phyloP scores from a whole-genome alignment of 306 rosid species.

The Dalbergia oliveri region DNA sequence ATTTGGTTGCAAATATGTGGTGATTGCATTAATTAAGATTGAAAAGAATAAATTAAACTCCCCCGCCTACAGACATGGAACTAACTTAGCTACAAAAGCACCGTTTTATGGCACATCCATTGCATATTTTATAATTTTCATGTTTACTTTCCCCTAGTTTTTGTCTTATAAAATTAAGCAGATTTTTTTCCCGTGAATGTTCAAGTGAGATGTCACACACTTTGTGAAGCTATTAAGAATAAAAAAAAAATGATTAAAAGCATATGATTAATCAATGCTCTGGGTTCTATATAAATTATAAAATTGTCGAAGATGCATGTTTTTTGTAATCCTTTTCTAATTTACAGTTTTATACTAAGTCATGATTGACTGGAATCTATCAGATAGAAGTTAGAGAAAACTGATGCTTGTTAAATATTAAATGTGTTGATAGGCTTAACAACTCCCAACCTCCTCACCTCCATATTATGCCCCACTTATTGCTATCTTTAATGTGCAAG shows the following conservation, averaged over 20 bases:
- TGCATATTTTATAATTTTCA: conserved; percentile 29
- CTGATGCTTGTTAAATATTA: conserved; percentile 39
- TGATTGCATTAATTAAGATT: conserved; percentile 1
- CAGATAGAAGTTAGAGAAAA: conserved; percentile 40
- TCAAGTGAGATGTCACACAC: conserved; percentile 52
- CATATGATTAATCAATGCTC: conserved; percentile 49
- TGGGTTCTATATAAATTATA: conserved; percentile 52
- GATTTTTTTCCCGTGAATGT: conserved; percentile 55
- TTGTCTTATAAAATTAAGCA: conserved; percentile 57
- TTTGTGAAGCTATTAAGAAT: conserved; percentile 36
- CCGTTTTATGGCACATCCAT: conserved; percentile 32
- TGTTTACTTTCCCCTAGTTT: conserved; percentile 49
- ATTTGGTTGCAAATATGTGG: conserved; percentile 11
- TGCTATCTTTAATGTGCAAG: conserved; percentile 45
- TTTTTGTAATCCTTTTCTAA: conserved; percentile 45
- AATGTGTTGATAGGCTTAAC: conserved; percentile 17
- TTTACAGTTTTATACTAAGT: conserved; percentile 33
- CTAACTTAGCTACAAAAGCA: conserved; percentile 39
- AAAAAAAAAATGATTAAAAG: conserved; percentile 48
- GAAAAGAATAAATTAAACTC: conserved; percentile 5
- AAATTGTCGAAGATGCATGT: conserved; percentile 38
- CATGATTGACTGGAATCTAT: conserved; percentile 64
- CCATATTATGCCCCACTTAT: conserved; percentile 48
- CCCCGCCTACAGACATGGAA: background rate
- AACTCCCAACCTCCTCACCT: conserved; percentile 45